A percentile compares a stretch with the other conserved stretches of the same genome.
Conservation (phyloP, 441 rosid species). For the Viola pubescens region DNA sequence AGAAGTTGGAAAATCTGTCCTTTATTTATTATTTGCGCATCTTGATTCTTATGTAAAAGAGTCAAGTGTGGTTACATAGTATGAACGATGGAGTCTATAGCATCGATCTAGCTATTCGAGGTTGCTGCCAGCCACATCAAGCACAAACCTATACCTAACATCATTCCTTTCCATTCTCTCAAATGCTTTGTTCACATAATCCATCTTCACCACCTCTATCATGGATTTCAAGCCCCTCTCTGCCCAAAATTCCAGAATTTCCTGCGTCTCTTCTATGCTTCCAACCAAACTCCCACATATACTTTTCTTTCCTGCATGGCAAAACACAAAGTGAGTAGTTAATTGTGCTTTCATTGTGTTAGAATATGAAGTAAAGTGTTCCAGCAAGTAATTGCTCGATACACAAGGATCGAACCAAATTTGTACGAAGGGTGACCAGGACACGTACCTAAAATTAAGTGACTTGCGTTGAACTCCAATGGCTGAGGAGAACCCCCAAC, state of each 20-base stretch:
- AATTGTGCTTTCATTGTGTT: too few relatives aligned
- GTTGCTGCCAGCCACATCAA: conserved; percentile 35
- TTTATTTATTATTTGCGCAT: too few relatives aligned
- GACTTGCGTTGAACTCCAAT: conserved; percentile 22
- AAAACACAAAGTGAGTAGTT: not conserved
- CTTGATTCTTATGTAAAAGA: too few relatives aligned
- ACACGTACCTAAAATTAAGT: conserved; percentile 25
- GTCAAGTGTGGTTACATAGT: not conserved
- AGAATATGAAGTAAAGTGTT: too few relatives aligned
- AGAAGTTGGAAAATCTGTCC: too few relatives aligned
- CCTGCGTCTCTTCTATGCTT: conserved; percentile 36
- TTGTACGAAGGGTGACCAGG: not conserved
- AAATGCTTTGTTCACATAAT: conserved; percentile 32
- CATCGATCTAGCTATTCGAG: conserved; percentile 4
- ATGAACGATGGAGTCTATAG: too few relatives aligned
- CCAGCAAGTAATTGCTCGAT: too few relatives aligned
- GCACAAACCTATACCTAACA: conserved; percentile 35
- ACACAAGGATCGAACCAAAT: too few relatives aligned
- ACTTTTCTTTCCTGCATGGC: conserved; percentile 27
- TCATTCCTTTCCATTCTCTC: conserved; percentile 42
- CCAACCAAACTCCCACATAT: conserved; percentile 34
- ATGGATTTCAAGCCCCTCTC: conserved; percentile 31
- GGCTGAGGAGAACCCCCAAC: conserved; percentile 33
- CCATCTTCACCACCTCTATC: conserved; percentile 37
- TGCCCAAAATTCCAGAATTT: conserved; percentile 32